Evolutionary conservation across 768 basidiomycete species (phyloP), one percentile per base, ranked within the genome.

Genomic region (Mycena vitilis): DNA sequence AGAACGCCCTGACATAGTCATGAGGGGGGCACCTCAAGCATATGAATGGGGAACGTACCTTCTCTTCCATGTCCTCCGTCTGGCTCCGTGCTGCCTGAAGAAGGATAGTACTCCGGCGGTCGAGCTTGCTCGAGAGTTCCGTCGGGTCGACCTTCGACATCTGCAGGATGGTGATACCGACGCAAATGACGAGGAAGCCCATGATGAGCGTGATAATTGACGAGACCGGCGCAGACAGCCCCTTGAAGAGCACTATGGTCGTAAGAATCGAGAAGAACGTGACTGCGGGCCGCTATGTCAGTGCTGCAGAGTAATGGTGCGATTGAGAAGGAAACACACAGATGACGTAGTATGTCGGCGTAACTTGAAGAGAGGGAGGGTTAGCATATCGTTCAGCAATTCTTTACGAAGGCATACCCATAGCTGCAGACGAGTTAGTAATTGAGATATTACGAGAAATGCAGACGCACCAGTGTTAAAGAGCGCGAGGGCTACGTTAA

Each of bases 141-240:
- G 83, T 84, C 12, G 98, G 97, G 76, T 99, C 97, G 72, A 99
- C 89, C 81, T 95, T 95, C 77, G 92, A 95, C 88, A 97, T 92
- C 80, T 99, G 98, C 10, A 99, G 89, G 71, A 99, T 90, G 37
- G 93, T 93, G 78, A 99, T 98, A 22, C 97, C 97, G 23, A 95
- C 81, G 75, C 93, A 95, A 62, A 96, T 96, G 66, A 93, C 89
- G 70, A 98, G 79, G 84, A 99, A 99, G 10, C 89, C 96, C 86
- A 97, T 87, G 30, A 97, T 91, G 65, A 98, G 86, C 2, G 96
- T 98, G 58, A 99, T 85, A 60, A 99, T 96, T 72, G 93, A 88
- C 2, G 87, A 80, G 0, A 86, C 89, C 3, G 90, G 85, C 2
- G 96, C 92, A 54, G 91, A 83, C 65, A 99, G 88, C 48, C 97